phyloP scores from a whole-genome alignment of 345 rosid genomes.

The Acer negundo region DNA sequence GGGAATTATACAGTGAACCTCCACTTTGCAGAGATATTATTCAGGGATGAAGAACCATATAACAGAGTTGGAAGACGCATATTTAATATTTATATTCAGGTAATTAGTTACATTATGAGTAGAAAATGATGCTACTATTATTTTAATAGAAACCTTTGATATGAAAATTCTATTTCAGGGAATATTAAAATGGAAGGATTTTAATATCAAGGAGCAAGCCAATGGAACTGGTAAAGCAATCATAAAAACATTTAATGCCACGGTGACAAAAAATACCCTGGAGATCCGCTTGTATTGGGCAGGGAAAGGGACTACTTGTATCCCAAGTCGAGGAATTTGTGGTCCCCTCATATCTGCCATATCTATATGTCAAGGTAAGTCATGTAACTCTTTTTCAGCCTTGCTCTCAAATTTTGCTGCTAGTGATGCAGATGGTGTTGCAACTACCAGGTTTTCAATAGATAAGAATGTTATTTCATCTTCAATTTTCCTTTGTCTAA shows the following conservation, averaged over 20 bases:
- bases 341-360: constrained; percentile 55
- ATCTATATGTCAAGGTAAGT: constrained; percentile 37
- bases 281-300: constrained; percentile 26
- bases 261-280: not conserved
- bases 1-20: constrained; percentile 57
- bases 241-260: constrained; percentile 14
- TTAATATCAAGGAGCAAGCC: constrained; percentile 32
- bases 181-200: constrained; percentile 31
- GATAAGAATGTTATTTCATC: too few species aligned
- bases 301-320: constrained; percentile 46
- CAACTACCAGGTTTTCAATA: too few species aligned
- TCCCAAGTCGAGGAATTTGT: constrained; percentile 37
- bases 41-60: constrained; percentile 41
- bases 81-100: constrained; percentile 59
- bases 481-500: too few species aligned
- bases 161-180: constrained; percentile 26
- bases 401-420: not conserved
- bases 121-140: not conserved
- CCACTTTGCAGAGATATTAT: constrained; percentile 53
- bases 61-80: constrained; percentile 46
- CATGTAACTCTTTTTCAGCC: not conserved
- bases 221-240: constrained; percentile 27
- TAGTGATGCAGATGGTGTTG: not conserved
- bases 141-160: not conserved
- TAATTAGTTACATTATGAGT: constrained; percentile 7